phyloP scores from a whole-genome alignment of 2,329 filamentous ascomycete species.

The Furcasterigmium sp. region DNA sequence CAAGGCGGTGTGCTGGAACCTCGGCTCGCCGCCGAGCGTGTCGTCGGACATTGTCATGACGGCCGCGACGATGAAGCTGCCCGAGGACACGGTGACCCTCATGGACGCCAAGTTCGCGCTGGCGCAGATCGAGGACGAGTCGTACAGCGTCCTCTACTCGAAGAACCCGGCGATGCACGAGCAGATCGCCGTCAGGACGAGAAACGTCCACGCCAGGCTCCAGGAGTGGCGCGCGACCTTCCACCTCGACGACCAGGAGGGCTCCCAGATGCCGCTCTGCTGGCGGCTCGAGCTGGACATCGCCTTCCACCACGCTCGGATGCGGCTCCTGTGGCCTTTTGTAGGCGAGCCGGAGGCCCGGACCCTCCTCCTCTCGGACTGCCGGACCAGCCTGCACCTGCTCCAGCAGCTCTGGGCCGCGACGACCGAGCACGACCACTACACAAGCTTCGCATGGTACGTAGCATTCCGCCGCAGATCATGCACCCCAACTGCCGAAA shows the following conservation, averaged over 20 bases:
- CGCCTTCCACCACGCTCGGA: neutral
- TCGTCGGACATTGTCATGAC: neutral
- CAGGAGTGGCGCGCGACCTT: too few relatives aligned
- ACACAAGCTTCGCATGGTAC: neutral
- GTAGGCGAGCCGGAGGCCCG: slow-evolving; percentile 1
- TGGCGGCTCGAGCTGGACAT: slow-evolving; percentile 1
- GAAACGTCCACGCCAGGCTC: too few relatives aligned
- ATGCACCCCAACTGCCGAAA: too few relatives aligned
- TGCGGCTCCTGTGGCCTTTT: slow-evolving; percentile 1
- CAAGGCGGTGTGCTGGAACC: slow-evolving; percentile 2
- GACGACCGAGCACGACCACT: neutral
- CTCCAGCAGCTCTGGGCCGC: slow-evolving; percentile 1
- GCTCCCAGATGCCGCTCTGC: neutral
- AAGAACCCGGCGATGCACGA: neutral
- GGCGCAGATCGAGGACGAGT: neutral
- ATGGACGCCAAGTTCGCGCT: slow-evolving; percentile 1
- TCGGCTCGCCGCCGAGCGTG: neutral
- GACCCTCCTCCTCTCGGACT: neutral
- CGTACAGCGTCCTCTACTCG: neutral
- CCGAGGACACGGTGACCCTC: neutral
- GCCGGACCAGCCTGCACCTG: neutral
- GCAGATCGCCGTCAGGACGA: too few relatives aligned
- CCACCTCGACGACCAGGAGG: neutral
- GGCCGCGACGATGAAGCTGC: neutral
- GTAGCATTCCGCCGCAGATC: too few relatives aligned